Percentiles rank a stretch among this genome's conserved stretches.
phyloP scores from a whole-genome alignment of 305 asterid species.

The Nicotiana rustica region DNA sequence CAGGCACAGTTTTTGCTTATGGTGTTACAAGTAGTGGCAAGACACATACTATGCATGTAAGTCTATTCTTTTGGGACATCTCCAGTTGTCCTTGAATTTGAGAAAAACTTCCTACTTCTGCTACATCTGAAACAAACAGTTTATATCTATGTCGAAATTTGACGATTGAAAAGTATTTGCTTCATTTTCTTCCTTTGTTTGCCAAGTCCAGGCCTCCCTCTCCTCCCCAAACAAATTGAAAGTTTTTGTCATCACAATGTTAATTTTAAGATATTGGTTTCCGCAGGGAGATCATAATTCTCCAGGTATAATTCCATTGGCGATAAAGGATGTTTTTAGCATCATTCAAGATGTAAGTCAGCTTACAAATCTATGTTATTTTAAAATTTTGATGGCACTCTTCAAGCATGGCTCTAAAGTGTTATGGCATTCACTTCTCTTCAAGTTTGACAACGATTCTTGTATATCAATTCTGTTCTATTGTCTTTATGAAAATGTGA shows the following conservation, averaged over 20 bases:
- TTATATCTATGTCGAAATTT: not conserved
- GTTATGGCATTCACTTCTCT: not conserved
- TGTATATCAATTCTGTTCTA: not conserved
- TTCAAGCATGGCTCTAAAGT: constrained; percentile 14
- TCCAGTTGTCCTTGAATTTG: constrained; percentile 2
- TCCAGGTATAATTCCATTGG: constrained; percentile 98
- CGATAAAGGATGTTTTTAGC: constrained; percentile 99
- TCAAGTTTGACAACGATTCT: constrained; percentile 7
- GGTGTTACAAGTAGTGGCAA: constrained; percentile 99
- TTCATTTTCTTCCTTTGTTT: not conserved
- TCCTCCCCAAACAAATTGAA: too few relatives aligned
- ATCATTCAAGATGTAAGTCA: constrained; percentile 95
- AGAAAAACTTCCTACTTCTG: constrained; percentile 7
- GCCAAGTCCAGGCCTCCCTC: not conserved
- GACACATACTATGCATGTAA: constrained; percentile 99
- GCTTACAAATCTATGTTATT: not conserved
- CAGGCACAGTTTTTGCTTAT: constrained; percentile 99
- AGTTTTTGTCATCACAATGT: not conserved
- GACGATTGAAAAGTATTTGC: not conserved
- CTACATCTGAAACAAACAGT: constrained; percentile 15
- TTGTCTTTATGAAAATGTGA: not conserved
- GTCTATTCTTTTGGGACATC: constrained; percentile 41
- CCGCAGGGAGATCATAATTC: constrained; percentile 89
- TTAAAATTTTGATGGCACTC: constrained; percentile 31
- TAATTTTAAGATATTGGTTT: constrained; percentile 32